phyloP scores from a whole-genome alignment of 371 early-diverging fungal species.

The Mycotypha africana region DNA sequence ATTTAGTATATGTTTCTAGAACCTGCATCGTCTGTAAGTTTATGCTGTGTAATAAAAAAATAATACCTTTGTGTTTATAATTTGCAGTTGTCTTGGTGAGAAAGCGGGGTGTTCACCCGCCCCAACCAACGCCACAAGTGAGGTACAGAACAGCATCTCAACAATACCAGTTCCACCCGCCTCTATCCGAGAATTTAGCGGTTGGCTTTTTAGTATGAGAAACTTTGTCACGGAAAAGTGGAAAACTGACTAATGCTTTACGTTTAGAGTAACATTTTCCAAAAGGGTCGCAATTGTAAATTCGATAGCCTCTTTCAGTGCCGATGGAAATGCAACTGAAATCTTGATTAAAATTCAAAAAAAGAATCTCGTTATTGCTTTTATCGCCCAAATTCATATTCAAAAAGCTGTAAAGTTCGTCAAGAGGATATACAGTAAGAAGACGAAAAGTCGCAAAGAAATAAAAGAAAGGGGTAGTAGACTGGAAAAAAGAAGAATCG shows the following conservation, averaged over 20 bases:
- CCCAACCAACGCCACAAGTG: conserved; percentile 94
- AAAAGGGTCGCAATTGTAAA: conserved; percentile 93
- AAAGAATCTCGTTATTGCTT: conserved; percentile 53
- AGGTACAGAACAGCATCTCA: conserved; percentile 95
- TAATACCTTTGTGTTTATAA: conserved; percentile 90
- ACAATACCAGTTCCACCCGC: conserved; percentile 89
- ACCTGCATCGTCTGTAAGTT: no score
- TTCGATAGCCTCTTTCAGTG: conserved; percentile 77
- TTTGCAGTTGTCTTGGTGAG: conserved; percentile 86
- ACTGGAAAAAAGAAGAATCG: no score
- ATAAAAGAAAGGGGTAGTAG: not conserved
- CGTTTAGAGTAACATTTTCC: conserved; percentile 84
- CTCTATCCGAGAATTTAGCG: no score
- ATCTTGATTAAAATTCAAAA: conserved; percentile 92
- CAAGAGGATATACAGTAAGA: not conserved
- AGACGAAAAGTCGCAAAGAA: not conserved
- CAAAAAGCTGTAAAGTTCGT: not conserved
- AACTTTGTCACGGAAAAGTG: not conserved
- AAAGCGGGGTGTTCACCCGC: conserved; percentile 88
- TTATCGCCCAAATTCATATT: conserved; percentile 17
- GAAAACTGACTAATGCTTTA: conserved; percentile 28
- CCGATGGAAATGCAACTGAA: conserved; percentile 88
- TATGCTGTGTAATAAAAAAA: not conserved
- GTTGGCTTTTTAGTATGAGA: no score
- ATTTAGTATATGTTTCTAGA: no score